A percentile compares a stretch with the other conserved stretches of the same genome.
These are phyloP conservation scores for Cladosporium sp. DNA, from an alignment of 2,329 filamentous ascomycete species.

Conservation along the genomic window DNA sequence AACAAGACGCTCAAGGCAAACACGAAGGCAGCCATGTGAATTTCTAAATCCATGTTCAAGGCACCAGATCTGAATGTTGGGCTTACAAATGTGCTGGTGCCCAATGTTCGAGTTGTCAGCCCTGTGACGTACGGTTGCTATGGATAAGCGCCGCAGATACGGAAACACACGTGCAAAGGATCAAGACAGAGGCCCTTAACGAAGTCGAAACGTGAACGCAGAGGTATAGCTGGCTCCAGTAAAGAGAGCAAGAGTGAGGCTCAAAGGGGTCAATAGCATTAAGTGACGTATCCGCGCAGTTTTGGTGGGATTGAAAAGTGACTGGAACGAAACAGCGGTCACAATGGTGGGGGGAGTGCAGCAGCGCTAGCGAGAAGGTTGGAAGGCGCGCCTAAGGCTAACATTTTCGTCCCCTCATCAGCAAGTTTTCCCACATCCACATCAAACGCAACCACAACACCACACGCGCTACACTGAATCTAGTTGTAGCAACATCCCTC, in stretches of 20 bases:
- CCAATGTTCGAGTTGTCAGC: not conserved
- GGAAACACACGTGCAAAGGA: not conserved
- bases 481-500: slow-evolving; percentile 7
- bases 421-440: slow-evolving; percentile 7
- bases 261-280: not conserved
- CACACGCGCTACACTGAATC: slow-evolving; percentile 4
- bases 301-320: not conserved
- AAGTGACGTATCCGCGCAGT: not conserved
- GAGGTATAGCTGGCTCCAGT: not conserved
- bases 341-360: not conserved
- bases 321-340: slow-evolving; percentile 2
- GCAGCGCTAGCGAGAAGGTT: not conserved
- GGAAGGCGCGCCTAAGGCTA: slow-evolving; percentile 2
- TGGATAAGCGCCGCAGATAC: not conserved
- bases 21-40: not conserved
- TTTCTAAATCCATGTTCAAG: not conserved
- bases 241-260: not conserved
- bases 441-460: slow-evolving; percentile 1
- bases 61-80: not conserved
- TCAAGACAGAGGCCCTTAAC: not conserved
- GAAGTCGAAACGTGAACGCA: not conserved
- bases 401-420: not conserved
- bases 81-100: slow-evolving; percentile 4
- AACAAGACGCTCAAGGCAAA: not conserved
- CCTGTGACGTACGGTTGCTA: slow-evolving; percentile 11